Evolutionary conservation across 352 stramenopile species (phyloP).

Genomic region (Pythium aquatile): DNA sequence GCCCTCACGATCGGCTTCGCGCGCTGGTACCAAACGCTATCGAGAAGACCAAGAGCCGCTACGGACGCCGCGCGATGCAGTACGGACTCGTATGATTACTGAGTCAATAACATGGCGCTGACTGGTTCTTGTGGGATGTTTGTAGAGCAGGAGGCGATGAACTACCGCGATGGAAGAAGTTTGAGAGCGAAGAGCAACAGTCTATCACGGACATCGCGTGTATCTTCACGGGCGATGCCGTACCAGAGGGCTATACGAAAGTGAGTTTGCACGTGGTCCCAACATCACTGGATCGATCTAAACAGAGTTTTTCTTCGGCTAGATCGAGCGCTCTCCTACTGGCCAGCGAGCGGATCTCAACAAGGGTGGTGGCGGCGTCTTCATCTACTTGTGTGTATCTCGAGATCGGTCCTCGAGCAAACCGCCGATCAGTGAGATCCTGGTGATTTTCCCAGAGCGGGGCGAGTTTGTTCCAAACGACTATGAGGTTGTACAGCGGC

Average conservation of each 20-base stretch:
- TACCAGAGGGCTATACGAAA: conserved; percentile 75
- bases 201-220: conserved; percentile 73
- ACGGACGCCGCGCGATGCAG: conserved; percentile 37
- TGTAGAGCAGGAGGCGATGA: conserved; percentile 17
- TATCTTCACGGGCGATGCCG: conserved; percentile 72
- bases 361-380: conserved; percentile 74
- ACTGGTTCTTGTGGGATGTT: neutral
- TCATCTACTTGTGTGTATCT: conserved; percentile 72
- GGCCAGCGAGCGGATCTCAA: conserved; percentile 78
- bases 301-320: neutral
- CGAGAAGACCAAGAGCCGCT: conserved; percentile 49
- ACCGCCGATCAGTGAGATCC: conserved; percentile 73
- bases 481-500: conserved; percentile 70
- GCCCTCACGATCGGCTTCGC: conserved; percentile 52
- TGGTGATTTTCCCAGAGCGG: conserved; percentile 72
- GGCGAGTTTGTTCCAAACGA: conserved; percentile 73
- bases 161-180: conserved; percentile 45
- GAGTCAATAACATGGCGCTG: neutral
- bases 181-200: conserved; percentile 38
- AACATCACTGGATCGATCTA: neutral
- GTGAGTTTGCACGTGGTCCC: conserved; percentile 20
- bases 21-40: conserved; percentile 38
- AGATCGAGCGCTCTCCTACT: conserved; percentile 76
- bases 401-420: conserved; percentile 48
- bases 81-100: conserved; percentile 9